These are phyloP conservation scores for Rhypophila decipiens DNA, from an alignment of 495 filamentous ascomycete species.

Conservation along the genomic window DNA sequence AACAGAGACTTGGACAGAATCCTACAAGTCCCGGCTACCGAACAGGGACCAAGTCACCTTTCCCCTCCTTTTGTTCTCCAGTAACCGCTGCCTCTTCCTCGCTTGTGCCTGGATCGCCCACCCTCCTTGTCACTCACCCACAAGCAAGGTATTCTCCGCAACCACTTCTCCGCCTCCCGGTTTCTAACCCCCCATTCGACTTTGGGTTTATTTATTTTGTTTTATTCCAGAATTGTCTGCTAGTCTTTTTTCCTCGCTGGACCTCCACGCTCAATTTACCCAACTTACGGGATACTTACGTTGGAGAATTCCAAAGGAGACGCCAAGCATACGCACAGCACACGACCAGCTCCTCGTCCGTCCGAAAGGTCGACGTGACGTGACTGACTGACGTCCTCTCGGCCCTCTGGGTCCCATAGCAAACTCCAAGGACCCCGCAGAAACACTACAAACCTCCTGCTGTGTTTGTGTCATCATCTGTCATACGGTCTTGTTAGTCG, in stretches of 20 bases:
- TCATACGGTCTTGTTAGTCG: constrained; percentile 4
- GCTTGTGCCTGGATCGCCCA: constrained; percentile 12
- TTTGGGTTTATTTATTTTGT: constrained; percentile 3
- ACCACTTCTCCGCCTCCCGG: constrained; percentile 6
- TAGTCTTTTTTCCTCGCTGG: constrained; percentile 13
- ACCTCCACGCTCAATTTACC: constrained; percentile 19
- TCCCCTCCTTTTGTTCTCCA: constrained; percentile 24
- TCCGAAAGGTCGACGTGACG: not conserved
- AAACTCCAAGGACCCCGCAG: not conserved
- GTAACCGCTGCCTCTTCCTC: constrained; percentile 5
- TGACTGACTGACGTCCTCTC: not conserved
- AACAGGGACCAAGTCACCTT: constrained; percentile 14
- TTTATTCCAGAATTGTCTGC: too few relatives aligned
- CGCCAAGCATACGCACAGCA: not conserved
- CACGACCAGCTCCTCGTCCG: too few relatives aligned
- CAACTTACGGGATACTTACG: too few relatives aligned
- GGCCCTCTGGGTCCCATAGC: not conserved
- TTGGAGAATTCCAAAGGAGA: constrained; percentile 4
- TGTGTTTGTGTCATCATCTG: constrained; percentile 18
- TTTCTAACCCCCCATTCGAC: constrained; percentile 8
- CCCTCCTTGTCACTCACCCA: not conserved
- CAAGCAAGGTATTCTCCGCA: constrained; percentile 17
- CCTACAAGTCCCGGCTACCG: constrained; percentile 22
- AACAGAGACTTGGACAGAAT: too few relatives aligned
- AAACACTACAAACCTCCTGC: constrained; percentile 7